Evolutionary conservation across 352 stramenopile genomes (phyloP), one percentile per base, ranked within the genome.

Genomic region (Globisporangium carolinianum): DNA sequence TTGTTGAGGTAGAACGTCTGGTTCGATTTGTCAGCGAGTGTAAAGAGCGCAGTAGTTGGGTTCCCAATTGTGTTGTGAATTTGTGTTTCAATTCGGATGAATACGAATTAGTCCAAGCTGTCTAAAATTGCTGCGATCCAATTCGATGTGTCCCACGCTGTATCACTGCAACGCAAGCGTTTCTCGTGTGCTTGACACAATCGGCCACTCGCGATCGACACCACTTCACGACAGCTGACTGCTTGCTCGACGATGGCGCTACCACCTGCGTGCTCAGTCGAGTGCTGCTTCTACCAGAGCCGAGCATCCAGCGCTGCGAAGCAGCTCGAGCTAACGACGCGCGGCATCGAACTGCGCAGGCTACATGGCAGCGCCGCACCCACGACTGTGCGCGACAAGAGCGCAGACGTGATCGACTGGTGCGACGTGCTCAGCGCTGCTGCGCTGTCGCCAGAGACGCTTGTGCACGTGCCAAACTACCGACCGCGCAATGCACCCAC

Each of bases 1-100:
- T 76, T 65, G 57, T 91, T 90, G 15, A 92, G 42, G 39, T 68
- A 83, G 55, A 75, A 86, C 17, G 72, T 75, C 45, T 86, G 71
- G 18, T 91, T 79, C 3, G 76, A 51, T 24, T 71, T 71, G 68
- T 87, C 89, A 2, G 57, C 66, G 59, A 73, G 86, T 8, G 61
- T 67, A 57, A 93, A 89, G 12, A 93, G 56, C 35, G 71, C 66
- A 0, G 79, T 58, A 32, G 65, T 61, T 9, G 73, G 66, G 14
- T 75, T 71, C 10, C n/a, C n/a, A n/a, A n/a, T n/a, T n/a, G n/a
- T n/a, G n/a, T n/a, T n/a, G n/a, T n/a, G n/a, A n/a, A n/a, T n/a
- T n/a, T n/a, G n/a, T n/a, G n/a, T n/a, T n/a, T n/a, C n/a, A n/a
- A n/a, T n/a, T n/a, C n/a, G n/a, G n/a, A n/a, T n/a, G n/a, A n/a